Percentiles rank a stretch among this genome's conserved stretches.
These are phyloP conservation scores for Articulospora tetracladia DNA, from an alignment of 495 filamentous ascomycete species.

Conservation along the genomic window DNA sequence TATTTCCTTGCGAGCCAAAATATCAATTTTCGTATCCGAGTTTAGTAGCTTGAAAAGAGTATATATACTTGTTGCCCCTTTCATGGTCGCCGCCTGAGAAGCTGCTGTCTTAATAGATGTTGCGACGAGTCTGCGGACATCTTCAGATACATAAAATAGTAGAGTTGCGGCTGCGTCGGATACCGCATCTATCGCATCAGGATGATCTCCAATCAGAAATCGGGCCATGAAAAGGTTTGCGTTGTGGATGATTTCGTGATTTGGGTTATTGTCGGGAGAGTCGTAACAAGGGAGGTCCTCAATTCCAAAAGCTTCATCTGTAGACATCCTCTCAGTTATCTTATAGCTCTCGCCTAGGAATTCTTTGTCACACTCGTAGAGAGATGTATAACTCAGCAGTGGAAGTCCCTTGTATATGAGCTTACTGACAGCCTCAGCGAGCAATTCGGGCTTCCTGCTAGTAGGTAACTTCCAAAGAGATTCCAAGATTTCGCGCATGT, in stretches of 20 bases:
- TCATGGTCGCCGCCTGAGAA: not conserved
- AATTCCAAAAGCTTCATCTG: too few relatives aligned
- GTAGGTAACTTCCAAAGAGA: not conserved
- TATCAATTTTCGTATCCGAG: not conserved
- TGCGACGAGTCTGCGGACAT: not conserved
- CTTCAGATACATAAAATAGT: not conserved
- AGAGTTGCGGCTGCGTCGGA: slow-evolving; percentile 35
- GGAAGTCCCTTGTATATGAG: not conserved
- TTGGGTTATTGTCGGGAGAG: too few relatives aligned
- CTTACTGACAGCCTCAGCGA: not conserved
- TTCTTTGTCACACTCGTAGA: too few relatives aligned
- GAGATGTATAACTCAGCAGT: too few relatives aligned
- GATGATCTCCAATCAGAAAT: slow-evolving; percentile 43
- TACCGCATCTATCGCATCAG: slow-evolving; percentile 42
- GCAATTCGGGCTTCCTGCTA: not conserved
- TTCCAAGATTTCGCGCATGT: too few relatives aligned
- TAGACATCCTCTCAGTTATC: too few relatives aligned
- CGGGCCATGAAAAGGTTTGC: slow-evolving; percentile 29
- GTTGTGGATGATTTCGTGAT: too few relatives aligned
- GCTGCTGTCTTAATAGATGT: not conserved
- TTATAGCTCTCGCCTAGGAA: too few relatives aligned
- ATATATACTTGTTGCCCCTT: not conserved
- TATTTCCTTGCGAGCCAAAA: slow-evolving; percentile 1
- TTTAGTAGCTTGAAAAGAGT: not conserved
- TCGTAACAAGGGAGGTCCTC: not conserved